phyloP scores from a whole-genome alignment of 768 basidiomycete species.

The Leccinum rimulosum region DNA sequence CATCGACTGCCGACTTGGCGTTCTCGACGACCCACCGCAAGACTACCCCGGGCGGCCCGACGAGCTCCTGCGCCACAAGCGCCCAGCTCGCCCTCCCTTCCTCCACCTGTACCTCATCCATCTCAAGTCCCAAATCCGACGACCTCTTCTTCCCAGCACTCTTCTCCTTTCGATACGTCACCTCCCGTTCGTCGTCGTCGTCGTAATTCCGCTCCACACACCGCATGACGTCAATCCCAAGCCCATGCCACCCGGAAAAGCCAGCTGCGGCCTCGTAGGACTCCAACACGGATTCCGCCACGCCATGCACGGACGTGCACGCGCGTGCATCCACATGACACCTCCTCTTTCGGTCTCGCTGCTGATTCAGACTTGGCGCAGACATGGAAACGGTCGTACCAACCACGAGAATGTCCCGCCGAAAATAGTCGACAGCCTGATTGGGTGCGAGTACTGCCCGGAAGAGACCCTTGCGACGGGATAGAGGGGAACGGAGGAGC shows the following conservation, averaged over 20 bases:
- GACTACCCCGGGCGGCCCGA: conserved; percentile 17
- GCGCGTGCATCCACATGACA: not conserved
- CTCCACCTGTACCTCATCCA: conserved; percentile 26
- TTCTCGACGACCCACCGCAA: conserved; percentile 5
- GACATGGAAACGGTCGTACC: not conserved
- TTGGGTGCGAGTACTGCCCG: conserved; percentile 17
- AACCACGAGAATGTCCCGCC: conserved; percentile 15
- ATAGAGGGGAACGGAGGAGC: conserved; percentile 25
- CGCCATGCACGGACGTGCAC: conserved; percentile 2
- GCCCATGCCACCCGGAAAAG: conserved; percentile 30
- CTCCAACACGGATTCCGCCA: conserved; percentile 16
- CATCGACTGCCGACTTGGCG: not conserved
- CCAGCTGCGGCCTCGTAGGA: conserved; percentile 29
- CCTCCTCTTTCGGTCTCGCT: not conserved
- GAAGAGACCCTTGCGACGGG: conserved; percentile 27
- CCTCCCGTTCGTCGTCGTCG: not conserved
- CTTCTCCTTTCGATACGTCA: not conserved
- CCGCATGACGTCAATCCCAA: conserved; percentile 15
- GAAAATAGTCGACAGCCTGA: conserved; percentile 28
- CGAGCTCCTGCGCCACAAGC: conserved; percentile 18
- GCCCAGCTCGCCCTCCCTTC: conserved; percentile 22
- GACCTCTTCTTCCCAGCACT: not conserved
- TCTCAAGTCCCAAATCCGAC: conserved; percentile 7
- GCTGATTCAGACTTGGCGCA: not conserved
- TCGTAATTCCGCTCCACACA: not conserved